A percentile compares a stretch with the other conserved stretches of the same genome.
phyloP scores from a whole-genome alignment of 2,329 filamentous ascomycete genomes.

The Rhinocladiella similis region DNA sequence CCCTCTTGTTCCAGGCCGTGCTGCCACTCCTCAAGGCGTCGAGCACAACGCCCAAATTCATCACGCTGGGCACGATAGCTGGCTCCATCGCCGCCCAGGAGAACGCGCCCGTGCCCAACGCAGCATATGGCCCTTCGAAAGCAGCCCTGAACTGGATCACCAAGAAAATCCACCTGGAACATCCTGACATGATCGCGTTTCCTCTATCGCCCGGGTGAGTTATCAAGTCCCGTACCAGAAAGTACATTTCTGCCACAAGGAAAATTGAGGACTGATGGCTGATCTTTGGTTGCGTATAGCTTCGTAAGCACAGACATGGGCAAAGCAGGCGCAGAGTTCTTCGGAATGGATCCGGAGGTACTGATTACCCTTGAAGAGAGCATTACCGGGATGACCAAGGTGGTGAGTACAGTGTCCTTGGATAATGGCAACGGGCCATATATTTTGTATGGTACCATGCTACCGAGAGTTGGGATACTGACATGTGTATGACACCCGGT shows the following conservation, averaged over 20 bases:
- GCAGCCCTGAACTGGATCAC: slow-evolving; percentile 26
- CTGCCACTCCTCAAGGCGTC: slow-evolving; percentile 36
- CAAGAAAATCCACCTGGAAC: slow-evolving; percentile 25
- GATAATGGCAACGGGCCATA: no score
- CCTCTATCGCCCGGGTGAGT: slow-evolving; percentile 33
- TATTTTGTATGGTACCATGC: no score
- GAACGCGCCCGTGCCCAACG: neutral
- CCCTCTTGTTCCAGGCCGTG: slow-evolving; percentile 36
- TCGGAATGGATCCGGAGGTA: slow-evolving; percentile 22
- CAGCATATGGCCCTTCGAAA: slow-evolving; percentile 28
- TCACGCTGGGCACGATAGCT: neutral
- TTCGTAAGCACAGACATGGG: slow-evolving; percentile 29
- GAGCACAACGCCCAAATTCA: neutral
- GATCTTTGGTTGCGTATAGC: no score
- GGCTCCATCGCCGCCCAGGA: neutral
- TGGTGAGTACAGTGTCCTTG: slow-evolving; percentile 6
- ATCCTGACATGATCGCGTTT: slow-evolving; percentile 27
- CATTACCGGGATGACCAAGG: slow-evolving; percentile 16
- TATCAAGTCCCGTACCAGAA: no score
- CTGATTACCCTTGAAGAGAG: slow-evolving; percentile 26
- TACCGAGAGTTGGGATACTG: no score
- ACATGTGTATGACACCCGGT: no score
- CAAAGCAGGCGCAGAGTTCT: slow-evolving; percentile 15
- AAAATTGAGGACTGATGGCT: no score
- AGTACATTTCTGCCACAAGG: no score